A percentile compares a stretch with the other conserved stretches of the same genome.
These are phyloP conservation scores for Dothidotthia symphoricarpi DNA, from an alignment of 2,329 filamentous ascomycete genomes.

Conservation along the genomic window DNA sequence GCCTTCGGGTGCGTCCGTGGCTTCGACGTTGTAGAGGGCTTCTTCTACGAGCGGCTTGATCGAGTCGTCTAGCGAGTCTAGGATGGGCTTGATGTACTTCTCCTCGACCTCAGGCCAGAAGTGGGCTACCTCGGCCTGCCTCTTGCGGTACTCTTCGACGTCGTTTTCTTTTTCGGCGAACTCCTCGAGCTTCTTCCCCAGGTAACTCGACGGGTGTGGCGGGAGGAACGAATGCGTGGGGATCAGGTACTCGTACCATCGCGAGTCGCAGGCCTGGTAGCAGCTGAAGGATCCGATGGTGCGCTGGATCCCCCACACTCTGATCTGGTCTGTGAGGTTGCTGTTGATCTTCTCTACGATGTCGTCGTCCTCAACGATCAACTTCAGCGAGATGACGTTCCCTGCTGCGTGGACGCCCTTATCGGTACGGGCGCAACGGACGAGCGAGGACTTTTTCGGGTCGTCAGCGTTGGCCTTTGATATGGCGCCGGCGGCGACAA, in stretches of 20 bases:
- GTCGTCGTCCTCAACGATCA: slow-evolving; percentile 89
- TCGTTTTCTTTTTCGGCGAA: slow-evolving; percentile 71
- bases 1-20: slow-evolving; percentile 24
- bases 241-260: slow-evolving; percentile 96
- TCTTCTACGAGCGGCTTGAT: slow-evolving; percentile 63
- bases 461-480: slow-evolving; percentile 96
- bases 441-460: slow-evolving; percentile 91
- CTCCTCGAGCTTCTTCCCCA: slow-evolving; percentile 81
- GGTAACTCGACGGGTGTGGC: slow-evolving; percentile 81
- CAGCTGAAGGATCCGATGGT: slow-evolving; percentile 91
- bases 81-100: slow-evolving; percentile 69
- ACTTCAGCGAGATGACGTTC: slow-evolving; percentile 90
- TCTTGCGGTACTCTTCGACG: slow-evolving; percentile 63
- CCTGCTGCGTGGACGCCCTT: slow-evolving; percentile 97
- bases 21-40: slow-evolving; percentile 53
- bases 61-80: slow-evolving; percentile 61
- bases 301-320: slow-evolving; percentile 89
- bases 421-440: slow-evolving; percentile 92
- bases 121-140: slow-evolving; percentile 72
- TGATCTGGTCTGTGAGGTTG: slow-evolving; percentile 80
- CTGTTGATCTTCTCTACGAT: slow-evolving; percentile 90
- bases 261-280: slow-evolving; percentile 90
- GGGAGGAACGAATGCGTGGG: slow-evolving; percentile 90
- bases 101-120: slow-evolving; percentile 86
- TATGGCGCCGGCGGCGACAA: slow-evolving; percentile 87